Evolutionary conservation across 352 stramenopile species (phyloP).

Genomic region (Salisapilia sapeloensis): DNA sequence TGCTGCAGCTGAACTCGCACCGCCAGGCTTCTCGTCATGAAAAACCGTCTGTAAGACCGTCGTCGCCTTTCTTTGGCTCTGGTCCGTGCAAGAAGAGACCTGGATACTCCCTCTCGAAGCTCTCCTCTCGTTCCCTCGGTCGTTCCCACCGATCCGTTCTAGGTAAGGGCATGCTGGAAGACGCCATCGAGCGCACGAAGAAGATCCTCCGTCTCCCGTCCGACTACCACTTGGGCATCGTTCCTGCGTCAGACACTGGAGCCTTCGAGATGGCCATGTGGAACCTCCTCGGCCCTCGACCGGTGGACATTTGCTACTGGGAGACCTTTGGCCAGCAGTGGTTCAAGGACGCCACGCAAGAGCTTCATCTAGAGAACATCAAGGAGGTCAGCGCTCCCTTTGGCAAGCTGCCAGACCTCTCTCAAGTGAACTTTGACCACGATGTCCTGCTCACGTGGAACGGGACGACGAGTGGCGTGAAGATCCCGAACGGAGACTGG

Average conservation of each 20-base stretch:
- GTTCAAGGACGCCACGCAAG: slow-evolving; percentile 89
- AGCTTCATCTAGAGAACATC: slow-evolving; percentile 91
- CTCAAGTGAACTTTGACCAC: slow-evolving; percentile 86
- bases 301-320: slow-evolving; percentile 92
- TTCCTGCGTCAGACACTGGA: slow-evolving; percentile 96
- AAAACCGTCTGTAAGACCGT: slow-evolving; percentile 58
- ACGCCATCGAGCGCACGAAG: slow-evolving; percentile 93
- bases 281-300: slow-evolving; percentile 91
- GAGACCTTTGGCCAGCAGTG: slow-evolving; percentile 96
- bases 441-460: slow-evolving; percentile 99
- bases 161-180: slow-evolving; percentile 90
- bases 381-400: slow-evolving; percentile 91
- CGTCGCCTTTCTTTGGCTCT: slow-evolving; percentile 92
- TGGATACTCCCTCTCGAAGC: slow-evolving; percentile 82
- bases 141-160: slow-evolving; percentile 95
- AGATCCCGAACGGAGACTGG: slow-evolving; percentile 92
- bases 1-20: slow-evolving; percentile 13
- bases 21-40: slow-evolving; percentile 35
- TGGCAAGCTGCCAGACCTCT: slow-evolving; percentile 91
- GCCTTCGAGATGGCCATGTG: slow-evolving; percentile 99
- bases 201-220: slow-evolving; percentile 88
- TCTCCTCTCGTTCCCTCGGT: slow-evolving; percentile 83
- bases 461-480: slow-evolving; percentile 95
- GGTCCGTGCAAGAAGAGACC: slow-evolving; percentile 98
- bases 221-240: slow-evolving; percentile 92